phyloP scores from a whole-genome alignment of 805 yeast species.

The Ogataea minuta region DNA sequence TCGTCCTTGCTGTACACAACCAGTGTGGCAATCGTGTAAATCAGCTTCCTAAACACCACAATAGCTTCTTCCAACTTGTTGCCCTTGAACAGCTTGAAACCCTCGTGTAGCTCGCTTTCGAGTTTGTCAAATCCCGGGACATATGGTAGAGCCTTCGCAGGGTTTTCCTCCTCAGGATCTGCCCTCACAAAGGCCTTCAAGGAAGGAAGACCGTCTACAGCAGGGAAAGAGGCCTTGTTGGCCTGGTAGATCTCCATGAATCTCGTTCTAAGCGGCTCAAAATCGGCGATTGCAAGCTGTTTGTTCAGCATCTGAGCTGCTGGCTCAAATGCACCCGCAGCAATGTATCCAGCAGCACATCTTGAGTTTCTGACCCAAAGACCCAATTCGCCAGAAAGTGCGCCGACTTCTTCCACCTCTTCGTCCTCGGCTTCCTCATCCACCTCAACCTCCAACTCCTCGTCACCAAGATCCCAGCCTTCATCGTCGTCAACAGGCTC shows the following conservation, averaged over 20 bases:
- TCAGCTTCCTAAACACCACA: constrained; percentile 69
- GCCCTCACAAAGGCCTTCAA: constrained; percentile 66
- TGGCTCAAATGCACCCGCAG: constrained; percentile 94
- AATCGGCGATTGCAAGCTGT: constrained; percentile 82
- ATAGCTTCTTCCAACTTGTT: constrained; percentile 84
- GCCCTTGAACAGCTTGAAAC: constrained; percentile 78
- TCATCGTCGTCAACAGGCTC: constrained; percentile 58
- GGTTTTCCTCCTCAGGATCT: constrained; percentile 55
- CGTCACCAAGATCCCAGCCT: constrained; percentile 84
- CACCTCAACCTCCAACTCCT: constrained; percentile 64
- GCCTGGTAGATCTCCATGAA: constrained; percentile 84
- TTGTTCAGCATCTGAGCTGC: constrained; percentile 91
- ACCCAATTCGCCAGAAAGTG: constrained; percentile 58
- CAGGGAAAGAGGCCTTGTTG: constrained; percentile 71
- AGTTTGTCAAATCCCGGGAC: constrained; percentile 73
- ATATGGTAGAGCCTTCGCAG: constrained; percentile 54
- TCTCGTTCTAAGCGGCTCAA: constrained; percentile 81
- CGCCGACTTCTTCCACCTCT: constrained; percentile 34
- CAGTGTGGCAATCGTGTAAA: constrained; percentile 69
- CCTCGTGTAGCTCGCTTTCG: constrained; percentile 61
- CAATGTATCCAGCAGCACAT: constrained; percentile 87
- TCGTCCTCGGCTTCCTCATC: constrained; percentile 38
- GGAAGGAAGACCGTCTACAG: constrained; percentile 71
- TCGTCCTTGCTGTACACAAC: constrained; percentile 74
- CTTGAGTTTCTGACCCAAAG: constrained; percentile 87